These are phyloP conservation scores for Coemansia sp. DNA, from an alignment of 192 early-diverging fungal species.

Conservation along the genomic window DNA sequence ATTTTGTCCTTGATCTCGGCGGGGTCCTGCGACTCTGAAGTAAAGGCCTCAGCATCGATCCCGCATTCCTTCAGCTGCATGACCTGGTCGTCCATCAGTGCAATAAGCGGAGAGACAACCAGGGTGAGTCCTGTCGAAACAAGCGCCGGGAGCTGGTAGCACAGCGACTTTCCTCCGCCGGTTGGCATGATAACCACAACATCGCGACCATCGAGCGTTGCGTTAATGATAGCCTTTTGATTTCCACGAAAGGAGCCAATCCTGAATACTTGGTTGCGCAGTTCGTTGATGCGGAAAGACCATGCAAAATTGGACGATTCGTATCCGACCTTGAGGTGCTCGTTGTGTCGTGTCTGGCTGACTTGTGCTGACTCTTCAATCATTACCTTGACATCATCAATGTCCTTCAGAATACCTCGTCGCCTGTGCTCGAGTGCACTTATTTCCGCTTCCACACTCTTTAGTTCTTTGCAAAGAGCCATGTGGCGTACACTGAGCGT, in stretches of 20 bases:
- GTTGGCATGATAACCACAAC: conserved; percentile 57
- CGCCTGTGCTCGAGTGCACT: conserved; percentile 24
- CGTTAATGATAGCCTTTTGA: conserved; percentile 56
- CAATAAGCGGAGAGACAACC: conserved; percentile 58
- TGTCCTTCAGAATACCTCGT: conserved; percentile 9
- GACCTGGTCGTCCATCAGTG: conserved; percentile 60
- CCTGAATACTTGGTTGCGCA: conserved; percentile 53
- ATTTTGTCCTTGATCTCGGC: conserved; percentile 36
- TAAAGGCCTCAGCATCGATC: conserved; percentile 42
- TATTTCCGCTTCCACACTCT: conserved; percentile 27
- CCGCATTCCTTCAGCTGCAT: conserved; percentile 45
- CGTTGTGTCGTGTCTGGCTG: conserved; percentile 26
- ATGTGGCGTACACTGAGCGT: conserved; percentile 10
- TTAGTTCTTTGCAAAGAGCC: conserved; percentile 22
- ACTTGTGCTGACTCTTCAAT: conserved; percentile 22
- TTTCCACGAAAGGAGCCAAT: conserved; percentile 51
- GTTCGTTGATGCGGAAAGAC: conserved; percentile 42
- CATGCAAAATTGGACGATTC: conserved; percentile 53
- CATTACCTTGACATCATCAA: conserved; percentile 17
- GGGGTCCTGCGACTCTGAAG: conserved; percentile 47
- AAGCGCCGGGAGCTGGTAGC: conserved; percentile 59
- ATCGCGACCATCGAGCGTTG: conserved; percentile 56
- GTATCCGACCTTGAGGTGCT: conserved; percentile 37
- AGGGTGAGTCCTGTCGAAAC: conserved; percentile 43
- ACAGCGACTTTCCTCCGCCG: conserved; percentile 58